These are phyloP conservation scores for Penicillium pancosmium DNA, from an alignment of 495 filamentous ascomycete species.

Conservation along the genomic window DNA sequence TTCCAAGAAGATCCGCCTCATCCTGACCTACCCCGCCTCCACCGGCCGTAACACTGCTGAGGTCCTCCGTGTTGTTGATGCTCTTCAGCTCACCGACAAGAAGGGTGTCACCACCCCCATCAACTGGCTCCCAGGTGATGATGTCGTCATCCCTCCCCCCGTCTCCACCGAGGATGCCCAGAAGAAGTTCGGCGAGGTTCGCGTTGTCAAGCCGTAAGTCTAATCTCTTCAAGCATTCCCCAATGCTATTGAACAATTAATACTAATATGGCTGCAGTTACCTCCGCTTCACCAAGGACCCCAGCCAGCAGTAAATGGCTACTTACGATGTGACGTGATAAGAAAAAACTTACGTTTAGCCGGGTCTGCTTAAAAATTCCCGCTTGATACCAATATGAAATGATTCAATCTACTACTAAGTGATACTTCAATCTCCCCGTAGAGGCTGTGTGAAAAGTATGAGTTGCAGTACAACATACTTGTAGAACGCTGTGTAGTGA, in stretches of 20 bases:
- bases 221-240: neutral
- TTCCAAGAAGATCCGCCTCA: conserved; percentile 67
- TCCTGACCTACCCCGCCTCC: conserved; percentile 68
- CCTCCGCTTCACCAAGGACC: conserved; percentile 50
- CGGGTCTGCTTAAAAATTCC: conserved; percentile 4
- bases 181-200: conserved; percentile 67
- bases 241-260: neutral
- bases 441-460: neutral
- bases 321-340: conserved; percentile 26
- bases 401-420: conserved; percentile 3
- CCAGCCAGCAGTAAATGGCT: conserved; percentile 38
- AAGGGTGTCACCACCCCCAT: conserved; percentile 67
- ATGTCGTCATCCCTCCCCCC: conserved; percentile 67
- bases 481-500: neutral
- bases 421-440: neutral
- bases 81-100: conserved; percentile 64
- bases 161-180: conserved; percentile 65
- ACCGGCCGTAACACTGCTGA: conserved; percentile 67
- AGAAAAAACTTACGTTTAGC: conserved; percentile 13
- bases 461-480: neutral
- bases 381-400: conserved; percentile 29
- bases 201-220: conserved; percentile 64
- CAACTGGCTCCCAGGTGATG: conserved; percentile 64
- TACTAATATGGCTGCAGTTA: conserved; percentile 37
- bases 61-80: conserved; percentile 67